A percentile compares a stretch with the other conserved stretches of the same genome.
Evolutionary conservation across 257 asterid species (phyloP).

Genomic region (Penstemon davidsonii): DNA sequence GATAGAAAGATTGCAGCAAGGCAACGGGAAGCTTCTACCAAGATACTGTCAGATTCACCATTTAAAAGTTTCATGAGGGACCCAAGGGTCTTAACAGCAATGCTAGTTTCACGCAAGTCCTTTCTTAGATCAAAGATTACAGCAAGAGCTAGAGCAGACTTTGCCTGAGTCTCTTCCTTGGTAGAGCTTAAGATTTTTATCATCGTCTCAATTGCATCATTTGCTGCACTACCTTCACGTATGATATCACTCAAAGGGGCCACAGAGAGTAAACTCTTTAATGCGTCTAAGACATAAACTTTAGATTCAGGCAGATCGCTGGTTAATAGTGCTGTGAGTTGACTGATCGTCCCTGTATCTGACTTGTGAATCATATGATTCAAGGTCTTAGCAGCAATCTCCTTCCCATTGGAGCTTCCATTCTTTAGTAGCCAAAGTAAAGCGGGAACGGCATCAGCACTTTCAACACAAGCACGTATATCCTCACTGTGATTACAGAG

Average conservation of each 20-base stretch:
- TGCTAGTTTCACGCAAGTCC: constrained; percentile 84
- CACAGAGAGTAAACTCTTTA: constrained; percentile 86
- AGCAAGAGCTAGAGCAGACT: constrained; percentile 88
- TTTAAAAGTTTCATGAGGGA: constrained; percentile 66
- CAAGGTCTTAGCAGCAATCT: constrained; percentile 93
- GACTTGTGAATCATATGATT: constrained; percentile 98
- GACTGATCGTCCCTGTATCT: constrained; percentile 96
- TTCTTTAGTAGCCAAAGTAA: constrained; percentile 93
- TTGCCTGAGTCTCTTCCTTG: constrained; percentile 90
- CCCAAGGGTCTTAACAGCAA: constrained; percentile 69
- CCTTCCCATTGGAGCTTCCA: constrained; percentile 93
- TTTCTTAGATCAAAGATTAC: constrained; percentile 79
- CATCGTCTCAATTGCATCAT: constrained; percentile 96
- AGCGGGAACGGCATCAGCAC: constrained; percentile 99
- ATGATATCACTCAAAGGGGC: constrained; percentile 80
- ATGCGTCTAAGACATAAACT: constrained; percentile 85
- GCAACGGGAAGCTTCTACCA: constrained; percentile 74
- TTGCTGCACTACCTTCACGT: constrained; percentile 97
- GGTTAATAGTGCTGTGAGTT: constrained; percentile 87
- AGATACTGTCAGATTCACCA: constrained; percentile 65
- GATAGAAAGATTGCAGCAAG: constrained; percentile 92
- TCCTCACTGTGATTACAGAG: constrained; percentile 99
- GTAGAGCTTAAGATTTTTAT: constrained; percentile 74
- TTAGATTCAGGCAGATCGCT: constrained; percentile 97
- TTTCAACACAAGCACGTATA: constrained; percentile 98